These are phyloP conservation scores for Parastagonospora nodorum DNA, from an alignment of 2,329 filamentous ascomycete species.

Conservation along the genomic window DNA sequence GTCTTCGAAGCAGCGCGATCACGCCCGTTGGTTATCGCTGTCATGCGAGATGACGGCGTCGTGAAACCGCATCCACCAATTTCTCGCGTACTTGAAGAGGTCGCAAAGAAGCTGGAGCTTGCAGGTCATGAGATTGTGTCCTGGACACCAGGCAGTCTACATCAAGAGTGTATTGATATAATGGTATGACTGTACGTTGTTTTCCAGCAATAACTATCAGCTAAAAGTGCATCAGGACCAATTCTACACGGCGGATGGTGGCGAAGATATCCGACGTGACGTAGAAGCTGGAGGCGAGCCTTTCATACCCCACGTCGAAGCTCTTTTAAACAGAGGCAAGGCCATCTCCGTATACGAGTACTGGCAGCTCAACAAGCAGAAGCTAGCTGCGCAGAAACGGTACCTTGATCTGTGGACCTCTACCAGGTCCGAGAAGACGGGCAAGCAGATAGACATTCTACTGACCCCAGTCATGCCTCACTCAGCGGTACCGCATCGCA, in stretches of 20 bases:
- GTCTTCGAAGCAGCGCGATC: slow-evolving; percentile 49
- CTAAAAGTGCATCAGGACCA: slow-evolving; percentile 51
- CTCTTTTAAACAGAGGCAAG: slow-evolving; percentile 55
- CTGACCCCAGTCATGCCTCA: slow-evolving; percentile 67
- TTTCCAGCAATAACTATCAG: neutral
- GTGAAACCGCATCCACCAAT: slow-evolving; percentile 62
- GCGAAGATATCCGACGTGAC: slow-evolving; percentile 65
- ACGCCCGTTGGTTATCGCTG: slow-evolving; percentile 56
- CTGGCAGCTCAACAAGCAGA: slow-evolving; percentile 69
- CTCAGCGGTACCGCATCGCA: slow-evolving; percentile 56
- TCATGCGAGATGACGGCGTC: slow-evolving; percentile 59
- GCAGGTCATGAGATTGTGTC: slow-evolving; percentile 61
- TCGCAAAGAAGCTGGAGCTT: slow-evolving; percentile 45
- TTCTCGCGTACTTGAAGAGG: slow-evolving; percentile 50
- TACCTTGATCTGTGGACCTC: slow-evolving; percentile 66
- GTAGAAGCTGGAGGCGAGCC: slow-evolving; percentile 63
- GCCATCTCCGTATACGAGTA: slow-evolving; percentile 68
- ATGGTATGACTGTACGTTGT: slow-evolving; percentile 48
- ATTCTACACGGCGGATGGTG: slow-evolving; percentile 67
- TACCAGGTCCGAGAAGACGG: slow-evolving; percentile 50
- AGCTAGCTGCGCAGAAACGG: slow-evolving; percentile 57
- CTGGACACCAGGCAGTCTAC: slow-evolving; percentile 57
- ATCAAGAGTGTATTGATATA: slow-evolving; percentile 61
- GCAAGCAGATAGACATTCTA: slow-evolving; percentile 59
- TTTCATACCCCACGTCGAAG: slow-evolving; percentile 54